Percentiles rank a stretch among this genome's conserved stretches.
Conservation (phyloP, 2,329 filamentous ascomycete genomes). For the Aspergillus spinulosporus region DNA sequence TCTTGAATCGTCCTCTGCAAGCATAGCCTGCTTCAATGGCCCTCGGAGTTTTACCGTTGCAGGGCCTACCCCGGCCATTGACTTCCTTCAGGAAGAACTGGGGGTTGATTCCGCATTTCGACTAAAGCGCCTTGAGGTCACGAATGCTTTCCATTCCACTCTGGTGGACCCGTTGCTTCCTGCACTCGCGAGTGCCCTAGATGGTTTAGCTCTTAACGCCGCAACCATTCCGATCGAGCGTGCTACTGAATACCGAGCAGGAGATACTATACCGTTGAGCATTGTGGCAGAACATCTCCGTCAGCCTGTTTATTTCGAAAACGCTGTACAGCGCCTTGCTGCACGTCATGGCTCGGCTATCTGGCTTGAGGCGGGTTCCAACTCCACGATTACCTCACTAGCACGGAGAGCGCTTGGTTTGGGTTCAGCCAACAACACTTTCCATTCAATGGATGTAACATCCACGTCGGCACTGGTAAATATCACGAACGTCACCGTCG, state of each 20-base stretch:
- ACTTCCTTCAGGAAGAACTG: constrained; percentile 16
- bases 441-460: constrained; percentile 22
- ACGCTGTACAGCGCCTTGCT: constrained; percentile 9
- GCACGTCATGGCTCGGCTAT: constrained; percentile 37
- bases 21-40: constrained; percentile 32
- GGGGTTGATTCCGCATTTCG: constrained; percentile 20
- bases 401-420: constrained; percentile 28
- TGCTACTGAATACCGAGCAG: constrained; percentile 16
- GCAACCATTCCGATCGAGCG: constrained; percentile 32
- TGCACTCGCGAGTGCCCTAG: constrained; percentile 29
- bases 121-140: constrained; percentile 45
- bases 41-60: constrained; percentile 24
- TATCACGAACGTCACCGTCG: constrained; percentile 31
- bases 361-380: constrained; percentile 25
- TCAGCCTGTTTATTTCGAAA: constrained; percentile 7
- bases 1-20: constrained; percentile 2
- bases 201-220: constrained; percentile 31
- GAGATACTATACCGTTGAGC: neutral
- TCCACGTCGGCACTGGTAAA: constrained; percentile 6
- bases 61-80: constrained; percentile 22
- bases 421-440: constrained; percentile 11
- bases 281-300: constrained; percentile 27
- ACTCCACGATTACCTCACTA: constrained; percentile 38
- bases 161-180: constrained; percentile 42
- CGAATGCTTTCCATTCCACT: constrained; percentile 51